Base-by-base conservation (phyloP, 2,329 filamentous ascomycete species). In the Blastomyces percursus region DNA sequence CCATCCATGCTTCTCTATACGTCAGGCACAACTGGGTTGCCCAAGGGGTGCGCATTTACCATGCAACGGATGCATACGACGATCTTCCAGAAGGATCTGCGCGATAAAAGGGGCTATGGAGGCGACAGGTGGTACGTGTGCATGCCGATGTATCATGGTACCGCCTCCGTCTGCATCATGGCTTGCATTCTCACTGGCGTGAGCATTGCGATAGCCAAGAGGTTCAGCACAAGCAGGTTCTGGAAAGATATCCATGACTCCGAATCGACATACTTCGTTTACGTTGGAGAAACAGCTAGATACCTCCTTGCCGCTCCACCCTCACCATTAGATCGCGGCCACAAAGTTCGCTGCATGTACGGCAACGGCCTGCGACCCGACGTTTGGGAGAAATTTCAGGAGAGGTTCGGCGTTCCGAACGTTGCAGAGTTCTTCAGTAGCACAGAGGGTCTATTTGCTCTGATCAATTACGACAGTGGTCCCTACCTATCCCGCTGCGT, bases 121-220 rank as follows among this genome's bases (percentile, higher is more conserved):
- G 71, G 73, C 1, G 85, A 90, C 71, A 78, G 86, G 32, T 90
- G 86, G 82, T 91, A 91, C 70, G 82, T 85, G 70, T 89, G 86
- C 73, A 91, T 91, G 88, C 88, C 84, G 0, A 76, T 90, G 40
- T 91, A 91, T 70, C 89, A 92, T 72, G 88, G 87, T 16, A 91
- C 89, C 0, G 88, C 88, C 7, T 82, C 82, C 21, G 84, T 88
- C 42, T 79, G 78, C 6, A 79, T 81, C 40, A 79, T 87, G 60
- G 75, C 74, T 4, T 83, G 82, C 67, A 74, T 90, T 64, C 69
- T 84, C 4, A 75, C 74, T 3, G 82, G 84, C 2, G 65, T 81
- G 0, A 69, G 71, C 8, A 67, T 79, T 5, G 76, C 76, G 0
- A 68, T 79, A 1, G 77, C 72, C 0, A 75, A 73, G 12, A 74